Percentiles rank a stretch among this genome's conserved stretches.
These are phyloP conservation scores for Anthracocystis walkeri DNA, from an alignment of 1,284 basidiomycete genomes.

Conservation along the genomic window DNA sequence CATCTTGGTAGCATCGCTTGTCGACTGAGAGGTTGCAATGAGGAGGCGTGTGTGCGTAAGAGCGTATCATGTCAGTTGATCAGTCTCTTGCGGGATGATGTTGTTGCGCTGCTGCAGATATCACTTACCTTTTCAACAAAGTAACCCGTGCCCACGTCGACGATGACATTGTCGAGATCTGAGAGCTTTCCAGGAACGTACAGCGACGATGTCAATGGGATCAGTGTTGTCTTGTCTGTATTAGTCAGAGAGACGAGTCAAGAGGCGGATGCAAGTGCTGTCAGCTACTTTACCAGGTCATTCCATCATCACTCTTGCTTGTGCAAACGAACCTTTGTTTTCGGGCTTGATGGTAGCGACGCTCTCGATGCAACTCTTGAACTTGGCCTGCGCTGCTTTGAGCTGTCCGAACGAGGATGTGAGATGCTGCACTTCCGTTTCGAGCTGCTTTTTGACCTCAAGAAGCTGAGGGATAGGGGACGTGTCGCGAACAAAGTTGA, in stretches of 20 bases:
- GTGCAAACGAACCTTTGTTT: conserved; percentile 74
- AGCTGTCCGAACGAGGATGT: conserved; percentile 92
- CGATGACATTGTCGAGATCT: conserved; percentile 86
- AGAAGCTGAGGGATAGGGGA: conserved; percentile 46
- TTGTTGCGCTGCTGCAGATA: too few relatives aligned
- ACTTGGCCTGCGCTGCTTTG: conserved; percentile 91
- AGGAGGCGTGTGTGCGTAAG: background rate
- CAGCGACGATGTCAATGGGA: conserved; percentile 91
- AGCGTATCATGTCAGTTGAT: background rate
- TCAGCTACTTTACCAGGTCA: too few relatives aligned
- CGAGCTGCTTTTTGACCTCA: conserved; percentile 66
- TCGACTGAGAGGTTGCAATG: conserved; percentile 33
- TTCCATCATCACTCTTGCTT: background rate
- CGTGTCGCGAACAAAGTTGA: background rate
- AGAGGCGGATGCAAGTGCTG: too few relatives aligned
- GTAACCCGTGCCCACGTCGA: conserved; percentile 96
- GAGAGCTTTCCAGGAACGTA: conserved; percentile 92
- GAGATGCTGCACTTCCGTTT: conserved; percentile 89
- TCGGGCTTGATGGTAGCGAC: conserved; percentile 81
- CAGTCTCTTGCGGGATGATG: background rate
- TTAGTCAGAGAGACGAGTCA: background rate
- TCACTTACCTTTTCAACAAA: conserved; percentile 87
- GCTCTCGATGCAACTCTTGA: conserved; percentile 86
- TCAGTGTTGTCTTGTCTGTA: conserved; percentile 89
- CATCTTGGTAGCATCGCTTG: conserved; percentile 59